phyloP scores from a whole-genome alignment of 1,284 basidiomycete species.

The Wolfiporia cocos region DNA sequence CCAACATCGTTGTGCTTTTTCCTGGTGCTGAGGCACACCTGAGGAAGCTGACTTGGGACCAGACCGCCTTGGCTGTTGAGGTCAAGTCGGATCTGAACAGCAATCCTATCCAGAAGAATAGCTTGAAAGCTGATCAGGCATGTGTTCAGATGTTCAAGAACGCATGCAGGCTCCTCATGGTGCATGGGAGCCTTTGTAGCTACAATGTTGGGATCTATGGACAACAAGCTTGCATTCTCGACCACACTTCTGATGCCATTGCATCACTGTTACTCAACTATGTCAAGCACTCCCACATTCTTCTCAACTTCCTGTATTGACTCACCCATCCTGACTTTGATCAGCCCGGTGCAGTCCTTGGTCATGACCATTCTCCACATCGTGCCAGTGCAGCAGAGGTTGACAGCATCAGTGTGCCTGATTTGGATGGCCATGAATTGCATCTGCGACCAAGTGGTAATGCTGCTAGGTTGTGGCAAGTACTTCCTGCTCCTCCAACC shows the following conservation, averaged over 20 bases:
- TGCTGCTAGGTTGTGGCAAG: neutral
- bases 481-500: neutral
- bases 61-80: too few relatives aligned
- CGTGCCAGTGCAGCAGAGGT: neutral
- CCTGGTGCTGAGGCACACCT: neutral
- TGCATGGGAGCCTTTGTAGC: slow-evolving; percentile 7
- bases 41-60: neutral
- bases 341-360: neutral
- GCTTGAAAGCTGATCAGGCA: neutral
- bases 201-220: slow-evolving; percentile 14
- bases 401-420: neutral
- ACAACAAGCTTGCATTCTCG: slow-evolving; percentile 9
- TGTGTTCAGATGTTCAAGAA: slow-evolving; percentile 6
- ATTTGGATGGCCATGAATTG: neutral
- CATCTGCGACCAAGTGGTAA: neutral
- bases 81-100: too few relatives aligned
- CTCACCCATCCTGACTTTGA: slow-evolving; percentile 10
- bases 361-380: neutral
- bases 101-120: neutral
- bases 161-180: slow-evolving; percentile 9
- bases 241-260: slow-evolving; percentile 11
- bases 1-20: neutral
- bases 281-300: slow-evolving; percentile 2
- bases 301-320: slow-evolving; percentile 12
- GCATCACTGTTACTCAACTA: slow-evolving; percentile 6